Base-by-base conservation (phyloP, 768 basidiomycete genomes). In the Hirschioporus abietinus region DNA sequence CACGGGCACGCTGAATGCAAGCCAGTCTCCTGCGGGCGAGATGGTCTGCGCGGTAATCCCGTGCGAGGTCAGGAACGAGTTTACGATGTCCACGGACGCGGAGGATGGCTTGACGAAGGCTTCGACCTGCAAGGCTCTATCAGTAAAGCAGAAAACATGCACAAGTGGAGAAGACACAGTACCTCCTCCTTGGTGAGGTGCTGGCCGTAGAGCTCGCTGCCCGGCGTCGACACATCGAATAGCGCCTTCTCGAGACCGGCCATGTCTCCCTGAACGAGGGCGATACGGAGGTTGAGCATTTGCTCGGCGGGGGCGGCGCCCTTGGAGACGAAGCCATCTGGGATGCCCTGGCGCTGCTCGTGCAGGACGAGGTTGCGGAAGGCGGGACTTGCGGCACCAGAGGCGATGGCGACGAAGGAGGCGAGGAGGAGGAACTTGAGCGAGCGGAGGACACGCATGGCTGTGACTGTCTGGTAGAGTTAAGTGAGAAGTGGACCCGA, bases 101-200 rank as follows among this genome's bases (percentile, higher is more conserved):
- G 67, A 58, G 2, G 71, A 64, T 15, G 76, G 76, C 18, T 65
- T 66, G 15, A 74, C 74, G 68, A 76, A 78, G 17, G 70, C 64
- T 67, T 75, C 75, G 17, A 74, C 68, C 75, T 77, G 65, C 26
- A 23, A 12, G 30, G 30, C 30, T 52, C 20, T 20, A 36, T 36
- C 42, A 20, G 42, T 52, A 2, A n/a, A n/a, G n/a, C n/a, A n/a
- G n/a, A n/a, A n/a, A n/a, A 10, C 20, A 12, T 15, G 23, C 42
- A 36, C n/a, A 36, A 61, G 36, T 35, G 24, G 30, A 30, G 57
- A n/a, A 63, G 23, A n/a, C 2, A 30, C 23, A 30, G 12, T 30
- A 78, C 78, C 72, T 77, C 71, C 27, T 72, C 74, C 69, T 75
- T 77, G 58, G 71, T 74, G 27, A 79, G 71, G 66, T 76, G 74